Base-by-base conservation (phyloP, 164 flowering plant species). In the Aristolochia californica region DNA sequence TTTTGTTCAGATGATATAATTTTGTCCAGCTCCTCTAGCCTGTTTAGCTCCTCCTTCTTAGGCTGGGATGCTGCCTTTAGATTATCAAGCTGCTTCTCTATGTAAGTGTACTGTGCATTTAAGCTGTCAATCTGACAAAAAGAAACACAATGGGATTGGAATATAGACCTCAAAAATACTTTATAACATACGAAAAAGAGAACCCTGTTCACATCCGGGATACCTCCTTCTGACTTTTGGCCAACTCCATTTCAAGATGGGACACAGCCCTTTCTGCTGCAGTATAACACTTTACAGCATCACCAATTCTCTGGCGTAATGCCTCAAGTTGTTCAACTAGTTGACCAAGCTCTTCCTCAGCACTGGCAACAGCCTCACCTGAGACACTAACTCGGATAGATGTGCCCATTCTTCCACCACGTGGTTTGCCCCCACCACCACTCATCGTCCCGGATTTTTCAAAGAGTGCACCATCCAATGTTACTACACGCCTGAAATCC, bases 371-470 rank as follows among this genome's bases (percentile, higher is more conserved):
- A 66, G 77, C 72, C 71, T 90, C 97, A 48, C 66, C 72, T 47
- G 99, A 85, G 43, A 90, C 93, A 69, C 86, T 83, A 18, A 79
- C 84, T 64, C 83, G 84, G 61, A 90, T 80, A 43, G 96, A 83
- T 53, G 96, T 83, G 10, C 96, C 93, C 85, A 94, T 94, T 71
- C 80, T 89, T 57, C 99, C 99, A 68, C 97, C 97, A 48, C 93
- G 87, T 26, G 96, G 97, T 73, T 77, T 90, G 64, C 72, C 59
- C 21, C 99, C 97, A 4, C 99, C 99, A 57, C 99, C 99, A 74
- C 84, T 87, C 97, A 94, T 94, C 2, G 99, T 94, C 48, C 99
- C 99, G 48, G 95, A 80, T 70, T 81, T 87, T 64, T 90, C 97
- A 72, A 90, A 83, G 43, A 94, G 80, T 18, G 91, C 83, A 64